Evolutionary conservation across 257 asterid genomes (phyloP), one percentile per base, ranked within the genome.

Genomic region (Solanum paucissectum): DNA sequence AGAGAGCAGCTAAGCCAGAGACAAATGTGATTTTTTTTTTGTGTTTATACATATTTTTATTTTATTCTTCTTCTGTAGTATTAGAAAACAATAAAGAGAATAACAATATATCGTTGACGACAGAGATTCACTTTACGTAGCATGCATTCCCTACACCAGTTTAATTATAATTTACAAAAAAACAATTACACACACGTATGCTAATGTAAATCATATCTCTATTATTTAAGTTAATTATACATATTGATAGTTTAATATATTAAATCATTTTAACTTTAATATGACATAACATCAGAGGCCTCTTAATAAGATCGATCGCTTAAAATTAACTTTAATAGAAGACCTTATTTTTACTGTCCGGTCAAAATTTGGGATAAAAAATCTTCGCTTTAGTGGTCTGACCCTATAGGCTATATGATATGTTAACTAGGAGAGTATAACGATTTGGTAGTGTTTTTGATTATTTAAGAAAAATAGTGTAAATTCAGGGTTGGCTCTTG

Each of bases 61-160:
- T 46, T 42, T 34, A 9, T 77, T 71, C n/a, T 86, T 36, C 16
- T 13, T 14, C 16, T 12, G 38, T 42, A 25, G 21, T 33, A 49
- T 64, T 37, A 58, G 76, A 71, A 27, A 89, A 83, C 12, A 46
- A 46, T 71, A 13, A 76, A 83, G 27, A 58, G 86, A 77, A 13
- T 76, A 23, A n/a, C 6, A 4, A 13, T 60, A 60, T 55, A 69
- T 23, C 58, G 86, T 68, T 49, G 88, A 83, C 82, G 93, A 87
- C 92, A 91, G 60, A 86, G 52, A 55, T 79, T 88, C 86, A 64
- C 94, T 94, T 93, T 93, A 91, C 88, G 85, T 79, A 89, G 72
- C 90, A 66, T 89, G 89, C 88, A 40, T 79, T 84, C 71, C 87
- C 87, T 88, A 83, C 90, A 88, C 88, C 44, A 72, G 13, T 23